These are phyloP conservation scores for Stagonosporopsis cucurbitacearum DNA, from an alignment of 2,329 filamentous ascomycete genomes.

Conservation along the genomic window DNA sequence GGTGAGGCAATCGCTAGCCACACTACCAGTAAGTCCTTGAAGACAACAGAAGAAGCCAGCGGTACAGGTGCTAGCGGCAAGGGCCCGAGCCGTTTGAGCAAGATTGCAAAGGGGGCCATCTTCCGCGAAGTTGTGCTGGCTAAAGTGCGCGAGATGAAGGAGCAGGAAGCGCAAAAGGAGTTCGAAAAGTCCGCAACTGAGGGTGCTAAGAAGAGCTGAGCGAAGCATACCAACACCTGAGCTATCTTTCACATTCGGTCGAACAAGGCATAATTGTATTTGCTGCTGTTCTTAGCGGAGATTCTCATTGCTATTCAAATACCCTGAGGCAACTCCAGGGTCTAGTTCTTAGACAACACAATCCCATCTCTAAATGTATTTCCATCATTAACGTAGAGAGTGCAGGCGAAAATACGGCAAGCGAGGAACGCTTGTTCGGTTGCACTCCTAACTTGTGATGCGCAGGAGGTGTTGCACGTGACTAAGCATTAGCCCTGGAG, in stretches of 20 bases:
- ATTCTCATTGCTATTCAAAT: constrained; percentile 34
- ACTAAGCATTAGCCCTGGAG: constrained; percentile 9
- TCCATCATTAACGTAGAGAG: background rate
- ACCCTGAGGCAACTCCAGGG: constrained; percentile 38
- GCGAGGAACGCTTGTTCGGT: background rate
- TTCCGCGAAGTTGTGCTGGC: constrained; percentile 94
- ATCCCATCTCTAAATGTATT: constrained; percentile 14
- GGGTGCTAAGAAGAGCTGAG: constrained; percentile 32
- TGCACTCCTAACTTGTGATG: background rate
- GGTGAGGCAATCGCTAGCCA: constrained; percentile 50
- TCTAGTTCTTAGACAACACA: constrained; percentile 17
- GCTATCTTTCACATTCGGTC: constrained; percentile 13
- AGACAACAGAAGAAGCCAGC: constrained; percentile 12
- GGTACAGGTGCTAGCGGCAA: constrained; percentile 43
- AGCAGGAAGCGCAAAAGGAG: constrained; percentile 77
- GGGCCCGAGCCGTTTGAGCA: constrained; percentile 59
- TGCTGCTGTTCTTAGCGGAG: constrained; percentile 32
- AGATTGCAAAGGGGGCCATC: constrained; percentile 71
- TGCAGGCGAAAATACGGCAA: background rate
- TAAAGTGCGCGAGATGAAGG: constrained; percentile 91
- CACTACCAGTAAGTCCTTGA: constrained; percentile 31
- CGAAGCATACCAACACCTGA: background rate
- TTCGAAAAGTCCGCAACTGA: constrained; percentile 64
- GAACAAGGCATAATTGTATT: constrained; percentile 25
- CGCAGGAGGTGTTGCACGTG: constrained; percentile 2